phyloP scores from a whole-genome alignment of 495 filamentous ascomycete genomes.

The Aspergillus taichungensis region DNA sequence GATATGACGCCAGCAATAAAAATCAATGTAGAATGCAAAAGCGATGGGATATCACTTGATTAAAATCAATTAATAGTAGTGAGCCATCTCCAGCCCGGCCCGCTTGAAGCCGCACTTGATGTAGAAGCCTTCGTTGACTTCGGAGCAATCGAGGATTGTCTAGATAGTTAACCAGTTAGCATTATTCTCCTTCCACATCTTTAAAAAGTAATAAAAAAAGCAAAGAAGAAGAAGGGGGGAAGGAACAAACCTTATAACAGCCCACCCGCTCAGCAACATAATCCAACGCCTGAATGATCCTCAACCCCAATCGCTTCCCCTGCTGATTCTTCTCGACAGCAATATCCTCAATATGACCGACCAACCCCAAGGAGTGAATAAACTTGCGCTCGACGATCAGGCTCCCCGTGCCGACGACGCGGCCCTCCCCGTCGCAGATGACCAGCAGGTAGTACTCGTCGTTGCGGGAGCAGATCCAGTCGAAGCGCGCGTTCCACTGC shows the following conservation, averaged over 20 bases:
- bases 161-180: conserved; percentile 15
- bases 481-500: conserved; percentile 68
- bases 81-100: conserved; percentile 93
- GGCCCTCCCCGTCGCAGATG: conserved; percentile 60
- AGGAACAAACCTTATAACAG: conserved; percentile 66
- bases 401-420: conserved; percentile 78
- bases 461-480: conserved; percentile 71
- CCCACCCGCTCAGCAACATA: conserved; percentile 74
- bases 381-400: conserved; percentile 67
- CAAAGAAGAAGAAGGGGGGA: not conserved
- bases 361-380: conserved; percentile 42
- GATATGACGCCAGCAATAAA: not conserved
- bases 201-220: not conserved
- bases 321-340: conserved; percentile 89
- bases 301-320: conserved; percentile 89
- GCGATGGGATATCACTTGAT: not conserved
- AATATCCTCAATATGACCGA: conserved; percentile 99
- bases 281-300: conserved; percentile 91
- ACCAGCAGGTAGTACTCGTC: conserved; percentile 81
- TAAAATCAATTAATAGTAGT: conserved; percentile 59
- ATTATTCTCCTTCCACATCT: not conserved
- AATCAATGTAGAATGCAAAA: not conserved
- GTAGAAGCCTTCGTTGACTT: conserved; percentile 94
- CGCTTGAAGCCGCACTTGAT: conserved; percentile 95
- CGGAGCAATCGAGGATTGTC: conserved; percentile 68